A percentile compares a stretch with the other conserved stretches of the same genome.
Evolutionary conservation across 768 basidiomycete genomes (phyloP).

Genomic region (Hirschioporus abietinus): DNA sequence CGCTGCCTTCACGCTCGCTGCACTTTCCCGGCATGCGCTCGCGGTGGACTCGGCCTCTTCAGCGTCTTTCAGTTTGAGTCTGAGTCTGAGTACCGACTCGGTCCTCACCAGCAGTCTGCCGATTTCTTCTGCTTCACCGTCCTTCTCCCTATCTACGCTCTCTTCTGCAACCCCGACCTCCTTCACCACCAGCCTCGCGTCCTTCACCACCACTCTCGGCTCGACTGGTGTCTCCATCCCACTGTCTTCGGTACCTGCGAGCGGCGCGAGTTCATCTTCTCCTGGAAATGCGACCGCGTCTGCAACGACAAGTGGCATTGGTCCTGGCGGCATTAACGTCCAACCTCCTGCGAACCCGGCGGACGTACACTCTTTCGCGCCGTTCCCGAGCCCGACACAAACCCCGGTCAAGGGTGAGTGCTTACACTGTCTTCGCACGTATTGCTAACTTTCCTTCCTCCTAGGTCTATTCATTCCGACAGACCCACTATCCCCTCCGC

Average conservation of each 20-base stretch:
- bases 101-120: too few relatives aligned
- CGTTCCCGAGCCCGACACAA: conserved; percentile 58
- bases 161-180: conserved; percentile 9
- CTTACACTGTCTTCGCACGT: neutral
- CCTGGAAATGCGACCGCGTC: neutral
- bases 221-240: conserved; percentile 3
- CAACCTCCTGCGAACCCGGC: conserved; percentile 31
- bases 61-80: neutral
- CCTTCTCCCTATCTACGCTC: neutral
- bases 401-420: conserved; percentile 37
- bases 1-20: neutral
- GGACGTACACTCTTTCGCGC: conserved; percentile 35
- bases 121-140: neutral
- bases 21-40: neutral
- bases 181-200: conserved; percentile 11
- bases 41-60: neutral
- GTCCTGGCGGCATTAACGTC: conserved; percentile 24
- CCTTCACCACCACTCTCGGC: conserved; percentile 19
- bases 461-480: conserved; percentile 40
- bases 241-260: conserved; percentile 2
- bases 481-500: conserved; percentile 53
- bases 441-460: neutral
- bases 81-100: neutral
- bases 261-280: neutral
- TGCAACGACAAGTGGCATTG: conserved; percentile 9